Percentiles rank a stretch among this genome's conserved stretches.
These are phyloP conservation scores for Penicillium brevicompactum DNA, from an alignment of 2,329 filamentous ascomycete species.

Conservation along the genomic window DNA sequence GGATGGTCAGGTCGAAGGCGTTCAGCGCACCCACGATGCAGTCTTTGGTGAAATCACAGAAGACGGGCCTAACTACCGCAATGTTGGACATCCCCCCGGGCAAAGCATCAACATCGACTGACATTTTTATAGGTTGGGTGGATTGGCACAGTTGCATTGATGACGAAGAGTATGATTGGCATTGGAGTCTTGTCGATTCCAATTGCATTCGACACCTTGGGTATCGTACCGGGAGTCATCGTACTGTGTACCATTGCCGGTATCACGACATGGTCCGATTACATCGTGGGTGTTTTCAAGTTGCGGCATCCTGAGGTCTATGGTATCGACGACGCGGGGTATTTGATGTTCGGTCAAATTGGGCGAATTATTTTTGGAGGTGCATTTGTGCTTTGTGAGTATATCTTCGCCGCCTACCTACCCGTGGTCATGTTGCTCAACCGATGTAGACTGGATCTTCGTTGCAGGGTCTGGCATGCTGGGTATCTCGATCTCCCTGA, in stretches of 20 bases:
- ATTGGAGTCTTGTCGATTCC: slow-evolving; percentile 8
- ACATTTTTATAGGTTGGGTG: slow-evolving; percentile 2
- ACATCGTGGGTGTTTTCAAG: slow-evolving; percentile 8
- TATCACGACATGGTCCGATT: slow-evolving; percentile 11
- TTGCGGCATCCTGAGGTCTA: slow-evolving; percentile 3
- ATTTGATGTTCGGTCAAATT: slow-evolving; percentile 4
- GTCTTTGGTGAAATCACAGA: not conserved
- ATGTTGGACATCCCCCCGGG: not conserved
- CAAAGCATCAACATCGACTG: not conserved
- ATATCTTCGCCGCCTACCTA: too few relatives aligned
- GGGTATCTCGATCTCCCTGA: slow-evolving; percentile 19
- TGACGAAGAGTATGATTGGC: slow-evolving; percentile 8
- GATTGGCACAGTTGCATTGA: slow-evolving; percentile 6
- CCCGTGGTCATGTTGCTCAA: not conserved
- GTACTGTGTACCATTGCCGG: slow-evolving; percentile 2
- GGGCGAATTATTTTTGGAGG: slow-evolving; percentile 2
- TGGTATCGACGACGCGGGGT: slow-evolving; percentile 9
- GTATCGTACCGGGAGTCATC: slow-evolving; percentile 7
- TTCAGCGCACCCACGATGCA: not conserved
- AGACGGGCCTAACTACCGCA: slow-evolving; percentile 4
- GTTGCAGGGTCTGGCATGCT: slow-evolving; percentile 23
- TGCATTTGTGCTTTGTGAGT: not conserved
- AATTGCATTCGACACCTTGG: slow-evolving; percentile 4
- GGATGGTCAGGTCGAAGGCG: not conserved
- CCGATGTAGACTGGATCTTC: slow-evolving; percentile 18